Percentiles rank a stretch among this genome's conserved stretches.
These are phyloP conservation scores for Amoebophrya sp. DNA, from an alignment of 169 alveolate species.

Conservation along the genomic window DNA sequence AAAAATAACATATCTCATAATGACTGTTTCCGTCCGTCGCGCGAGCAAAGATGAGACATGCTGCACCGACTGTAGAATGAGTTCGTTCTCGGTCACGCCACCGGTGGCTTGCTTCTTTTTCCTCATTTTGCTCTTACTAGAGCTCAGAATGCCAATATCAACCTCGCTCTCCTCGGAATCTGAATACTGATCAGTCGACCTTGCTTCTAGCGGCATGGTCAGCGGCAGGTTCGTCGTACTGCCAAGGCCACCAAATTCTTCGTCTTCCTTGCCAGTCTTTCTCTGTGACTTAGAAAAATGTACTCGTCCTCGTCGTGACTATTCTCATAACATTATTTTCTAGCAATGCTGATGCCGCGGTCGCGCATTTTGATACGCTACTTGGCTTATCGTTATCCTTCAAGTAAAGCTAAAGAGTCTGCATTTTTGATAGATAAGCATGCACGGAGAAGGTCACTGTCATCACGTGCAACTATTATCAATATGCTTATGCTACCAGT, in stretches of 20 bases:
- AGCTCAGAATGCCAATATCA: not conserved
- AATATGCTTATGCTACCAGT: too few species aligned
- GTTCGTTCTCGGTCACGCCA: not conserved
- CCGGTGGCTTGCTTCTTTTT: not conserved
- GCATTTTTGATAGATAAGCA: too few species aligned
- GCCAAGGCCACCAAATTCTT: not conserved
- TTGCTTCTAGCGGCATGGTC: not conserved
- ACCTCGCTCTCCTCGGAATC: not conserved
- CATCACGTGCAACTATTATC: too few species aligned
- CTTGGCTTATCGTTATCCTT: too few species aligned
- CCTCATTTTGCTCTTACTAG: not conserved
- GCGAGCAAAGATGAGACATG: not conserved
- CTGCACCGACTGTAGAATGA: not conserved
- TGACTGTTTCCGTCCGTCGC: not conserved
- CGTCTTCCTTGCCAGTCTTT: not conserved
- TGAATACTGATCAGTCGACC: not conserved
- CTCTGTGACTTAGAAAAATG: too few species aligned
- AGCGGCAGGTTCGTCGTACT: not conserved
- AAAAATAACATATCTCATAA: too few species aligned
- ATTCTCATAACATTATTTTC: too few species aligned
- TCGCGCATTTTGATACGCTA: too few species aligned
- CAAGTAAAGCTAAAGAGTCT: too few species aligned
- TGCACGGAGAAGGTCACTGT: too few species aligned
- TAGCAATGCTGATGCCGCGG: too few species aligned
- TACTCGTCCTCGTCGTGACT: too few species aligned